These are phyloP conservation scores for Eruca vesicaria DNA, from an alignment of 441 rosid species.

Conservation along the genomic window DNA sequence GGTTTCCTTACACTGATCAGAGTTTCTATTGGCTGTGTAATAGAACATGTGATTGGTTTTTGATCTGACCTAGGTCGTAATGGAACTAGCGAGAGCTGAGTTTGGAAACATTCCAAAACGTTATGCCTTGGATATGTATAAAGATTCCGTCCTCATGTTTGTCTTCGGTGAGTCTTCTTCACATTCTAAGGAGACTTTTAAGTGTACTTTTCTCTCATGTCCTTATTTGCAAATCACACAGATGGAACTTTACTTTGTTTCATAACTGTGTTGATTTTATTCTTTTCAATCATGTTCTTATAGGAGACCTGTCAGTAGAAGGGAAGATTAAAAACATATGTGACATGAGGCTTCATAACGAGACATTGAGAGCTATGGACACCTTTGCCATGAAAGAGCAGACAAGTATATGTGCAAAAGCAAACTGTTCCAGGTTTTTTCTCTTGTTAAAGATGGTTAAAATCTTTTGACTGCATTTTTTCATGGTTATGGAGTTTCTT, in stretches of 20 bases:
- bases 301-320: slow-evolving; percentile 46
- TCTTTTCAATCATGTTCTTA: slow-evolving; percentile 6
- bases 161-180: slow-evolving; percentile 50
- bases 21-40: not conserved
- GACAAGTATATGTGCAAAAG: slow-evolving; percentile 47
- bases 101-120: slow-evolving; percentile 43
- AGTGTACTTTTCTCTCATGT: not conserved
- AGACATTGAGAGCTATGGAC: slow-evolving; percentile 55
- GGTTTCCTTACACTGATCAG: not conserved
- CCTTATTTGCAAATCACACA: not conserved
- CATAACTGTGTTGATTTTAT: not conserved
- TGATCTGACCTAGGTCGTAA: slow-evolving; percentile 23
- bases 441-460: not conserved
- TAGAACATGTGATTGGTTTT: not conserved
- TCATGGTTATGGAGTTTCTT: slow-evolving; percentile 13
- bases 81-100: slow-evolving; percentile 41
- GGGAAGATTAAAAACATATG: slow-evolving; percentile 60
- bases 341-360: slow-evolving; percentile 67
- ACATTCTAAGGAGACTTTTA: slow-evolving; percentile 38
- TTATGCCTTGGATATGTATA: slow-evolving; percentile 57
- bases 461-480: not conserved
- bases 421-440: slow-evolving; percentile 60
- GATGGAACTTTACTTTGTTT: not conserved
- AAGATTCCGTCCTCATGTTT: slow-evolving; percentile 51
- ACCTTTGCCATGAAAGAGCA: slow-evolving; percentile 59